phyloP scores from a whole-genome alignment of 257 asterid genomes.

The Linderniella brevidens region DNA sequence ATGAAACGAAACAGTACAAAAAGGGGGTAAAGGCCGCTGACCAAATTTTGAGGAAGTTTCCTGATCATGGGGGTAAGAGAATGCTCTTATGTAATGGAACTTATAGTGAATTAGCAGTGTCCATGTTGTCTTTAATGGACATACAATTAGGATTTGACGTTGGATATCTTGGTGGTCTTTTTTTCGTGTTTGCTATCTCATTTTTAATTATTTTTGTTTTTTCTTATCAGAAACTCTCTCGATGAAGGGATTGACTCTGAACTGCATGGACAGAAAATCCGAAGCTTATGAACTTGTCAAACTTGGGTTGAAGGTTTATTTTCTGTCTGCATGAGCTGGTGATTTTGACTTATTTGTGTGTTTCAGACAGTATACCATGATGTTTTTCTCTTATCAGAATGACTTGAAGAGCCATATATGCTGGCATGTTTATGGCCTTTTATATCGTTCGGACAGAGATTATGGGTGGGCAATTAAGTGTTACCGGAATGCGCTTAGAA shows the following conservation, averaged over 20 bases:
- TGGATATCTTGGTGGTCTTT: neutral
- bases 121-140: too few species aligned
- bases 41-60: slow-evolving; percentile 85
- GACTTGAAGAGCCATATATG: slow-evolving; percentile 98
- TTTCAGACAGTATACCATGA: slow-evolving; percentile 10
- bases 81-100: too few species aligned
- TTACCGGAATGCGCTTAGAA: slow-evolving; percentile 92
- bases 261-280: slow-evolving; percentile 93
- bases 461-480: slow-evolving; percentile 97
- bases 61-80: slow-evolving; percentile 86
- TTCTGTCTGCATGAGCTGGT: slow-evolving; percentile 2
- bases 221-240: slow-evolving; percentile 67
- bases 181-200: neutral
- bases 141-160: too few species aligned
- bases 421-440: slow-evolving; percentile 98
- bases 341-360: slow-evolving; percentile 5
- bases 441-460: slow-evolving; percentile 95
- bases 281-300: slow-evolving; percentile 98
- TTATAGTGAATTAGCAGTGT: too few species aligned
- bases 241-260: slow-evolving; percentile 93
- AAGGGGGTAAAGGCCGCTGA: slow-evolving; percentile 98
- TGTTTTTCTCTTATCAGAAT: slow-evolving; percentile 54
- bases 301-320: slow-evolving; percentile 75
- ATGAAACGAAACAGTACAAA: slow-evolving; percentile 92
- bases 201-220: slow-evolving; percentile 5